Conservation (phyloP, 2,329 filamentous ascomycete species). For the Penicillium sp. region DNA sequence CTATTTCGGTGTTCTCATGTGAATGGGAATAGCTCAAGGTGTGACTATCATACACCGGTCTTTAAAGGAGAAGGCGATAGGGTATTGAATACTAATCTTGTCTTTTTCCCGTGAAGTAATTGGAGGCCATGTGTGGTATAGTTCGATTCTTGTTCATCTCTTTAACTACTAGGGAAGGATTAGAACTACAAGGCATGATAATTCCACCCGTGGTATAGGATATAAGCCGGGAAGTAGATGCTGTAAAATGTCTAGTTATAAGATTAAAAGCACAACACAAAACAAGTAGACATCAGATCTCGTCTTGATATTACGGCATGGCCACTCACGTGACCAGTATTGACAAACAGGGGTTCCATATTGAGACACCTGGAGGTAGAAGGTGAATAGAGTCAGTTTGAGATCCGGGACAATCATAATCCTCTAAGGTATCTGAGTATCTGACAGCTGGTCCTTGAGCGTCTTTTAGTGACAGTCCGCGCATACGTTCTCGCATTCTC, state of each 20-base stretch:
- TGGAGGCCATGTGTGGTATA: neutral
- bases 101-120: neutral
- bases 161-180: neutral
- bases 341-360: slow-evolving; percentile 7
- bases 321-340: neutral
- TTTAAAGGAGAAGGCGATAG: neutral
- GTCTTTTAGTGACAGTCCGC: neutral
- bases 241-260: too few relatives aligned
- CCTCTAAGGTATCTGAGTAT: too few relatives aligned
- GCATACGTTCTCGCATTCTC: neutral
- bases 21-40: neutral
- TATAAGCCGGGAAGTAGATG: neutral
- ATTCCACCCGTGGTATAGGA: neutral
- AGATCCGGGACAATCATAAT: neutral
- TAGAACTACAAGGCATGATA: too few relatives aligned
- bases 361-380: neutral
- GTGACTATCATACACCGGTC: neutral
- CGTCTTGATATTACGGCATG: slow-evolving; percentile 1
- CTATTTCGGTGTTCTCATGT: neutral
- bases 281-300: neutral
- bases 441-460: neutral
- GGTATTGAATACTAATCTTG: neutral
- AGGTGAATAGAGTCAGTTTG: neutral
- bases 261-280: too few relatives aligned
- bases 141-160: neutral